Evolutionary conservation across 768 basidiomycete species (phyloP), one percentile per base, ranked within the genome.

Genomic region (Podaxis sp.): DNA sequence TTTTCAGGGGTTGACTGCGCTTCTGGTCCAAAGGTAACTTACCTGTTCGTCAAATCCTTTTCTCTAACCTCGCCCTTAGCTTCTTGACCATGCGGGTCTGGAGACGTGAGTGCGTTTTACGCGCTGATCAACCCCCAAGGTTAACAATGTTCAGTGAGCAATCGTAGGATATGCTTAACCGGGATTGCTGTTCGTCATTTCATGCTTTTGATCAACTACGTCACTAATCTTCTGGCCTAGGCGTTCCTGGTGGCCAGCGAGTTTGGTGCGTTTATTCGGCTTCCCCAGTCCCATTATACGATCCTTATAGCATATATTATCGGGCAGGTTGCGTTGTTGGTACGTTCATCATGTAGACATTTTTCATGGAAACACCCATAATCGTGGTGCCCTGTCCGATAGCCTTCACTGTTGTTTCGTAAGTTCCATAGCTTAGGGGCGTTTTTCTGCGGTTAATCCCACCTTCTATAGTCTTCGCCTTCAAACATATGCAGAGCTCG

Each of bases 41-140:
- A 36, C 13, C 13, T 46, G 28, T 1, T 35, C 7, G 14, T 51
- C 2, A 28, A 27, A 16, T 48, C 40, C 50, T 23, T 51, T 50
- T 18, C 27, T 36, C 6, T 60, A 51, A 62, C 16, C 13, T 1
- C 50, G 42, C 47, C n/a, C 28, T 11, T 61, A 77, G 77, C 65
- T 83, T 82, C 72, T 63, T 83, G 51, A 68, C 73, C 10, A 67
- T 75, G 64, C 76, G 81, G 14, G 70, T 84, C 25, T 83, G 77
- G 71, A 72, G 68, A 61, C 65, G 80, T 82, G 66, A 54, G 80
- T 71, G 36, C 42, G n/a, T 0, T 46, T n/a, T 58, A 7, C 32
- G 11, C 21, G 11, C 21, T 21, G 25, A 55, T 13, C 6, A 4
- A 16, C n/a, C 18, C 21, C 4, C 18, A 11, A 7, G 35, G 4